Base-by-base conservation (phyloP, 2,329 filamentous ascomycete species). In the Aspergillus sp. region DNA sequence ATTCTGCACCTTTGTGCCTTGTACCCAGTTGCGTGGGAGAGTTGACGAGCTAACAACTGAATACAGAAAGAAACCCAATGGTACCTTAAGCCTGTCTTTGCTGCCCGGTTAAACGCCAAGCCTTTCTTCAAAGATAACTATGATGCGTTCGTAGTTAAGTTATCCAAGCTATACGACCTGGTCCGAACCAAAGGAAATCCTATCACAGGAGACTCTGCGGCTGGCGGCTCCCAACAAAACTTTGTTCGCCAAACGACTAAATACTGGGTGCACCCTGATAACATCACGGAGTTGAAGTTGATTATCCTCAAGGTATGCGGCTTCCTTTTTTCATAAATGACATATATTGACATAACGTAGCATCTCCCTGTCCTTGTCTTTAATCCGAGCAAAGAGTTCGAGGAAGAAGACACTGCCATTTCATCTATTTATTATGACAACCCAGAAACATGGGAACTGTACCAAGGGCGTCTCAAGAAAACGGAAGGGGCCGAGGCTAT, bases 71-170 rank as follows among this genome's bases (percentile, higher is more conserved):
- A 90, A 81, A 99, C 95, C 0, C 84, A 87, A 60, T 96, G 93
- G 92, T 87, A 95, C 70, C 85, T 99, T 35, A 93, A 90, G 68
- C 95, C 95, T 33, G 91, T 96, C n/a, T 99, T 99, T 76, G 93
- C 96, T 58, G 89, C 93, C 43, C 87, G 93, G 58, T 85, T 99
- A 70, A 96, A 96, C 77, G 91, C 92, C 46, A 97, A 96, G 75
- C 93, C 95, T 0, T 99, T 99, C 77, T 99, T 96, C 83, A 96
- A 96, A 75, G 93, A 98, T 73, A 97, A 99, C 77, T 98, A 98
- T 77, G 95, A 99, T 78, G 90, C 89, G 31, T 96, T 96, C 60
- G 90, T 99, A 37, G 89, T 98, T 62, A 92, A 96, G 77, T 86
- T 99, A 33, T 99, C 95, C 21, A 93, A 89, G 76, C 86, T 98